phyloP scores from a whole-genome alignment of 352 stramenopile species.

The Globisporangium cylindrosporum region DNA sequence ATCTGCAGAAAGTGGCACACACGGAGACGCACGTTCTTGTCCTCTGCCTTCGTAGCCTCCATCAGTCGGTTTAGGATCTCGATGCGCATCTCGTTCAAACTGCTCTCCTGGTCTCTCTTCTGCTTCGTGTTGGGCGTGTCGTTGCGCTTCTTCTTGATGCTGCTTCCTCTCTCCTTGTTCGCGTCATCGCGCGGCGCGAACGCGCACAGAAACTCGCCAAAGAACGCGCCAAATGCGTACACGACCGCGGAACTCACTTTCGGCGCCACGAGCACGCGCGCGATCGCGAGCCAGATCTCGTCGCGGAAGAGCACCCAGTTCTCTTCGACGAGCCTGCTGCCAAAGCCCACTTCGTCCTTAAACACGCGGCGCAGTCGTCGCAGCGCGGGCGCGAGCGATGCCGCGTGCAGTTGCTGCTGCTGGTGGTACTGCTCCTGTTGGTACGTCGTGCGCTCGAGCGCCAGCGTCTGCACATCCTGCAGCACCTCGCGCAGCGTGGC shows the following conservation, averaged over 20 bases:
- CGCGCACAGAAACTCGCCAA: slow-evolving; percentile 42
- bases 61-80: slow-evolving; percentile 49
- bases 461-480: slow-evolving; percentile 63
- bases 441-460: slow-evolving; percentile 48
- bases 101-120: slow-evolving; percentile 15
- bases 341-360: slow-evolving; percentile 42
- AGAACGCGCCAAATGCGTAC: slow-evolving; percentile 47
- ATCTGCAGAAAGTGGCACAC: slow-evolving; percentile 66
- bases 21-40: slow-evolving; percentile 51
- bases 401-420: slow-evolving; percentile 8
- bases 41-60: slow-evolving; percentile 53
- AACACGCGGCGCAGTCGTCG: slow-evolving; percentile 50
- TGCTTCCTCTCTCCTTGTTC: slow-evolving; percentile 8
- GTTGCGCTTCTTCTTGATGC: slow-evolving; percentile 23
- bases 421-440: slow-evolving; percentile 22
- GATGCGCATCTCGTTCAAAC: slow-evolving; percentile 36
- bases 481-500: slow-evolving; percentile 55
- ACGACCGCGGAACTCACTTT: slow-evolving; percentile 45
- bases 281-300: slow-evolving; percentile 55
- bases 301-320: slow-evolving; percentile 59
- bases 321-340: slow-evolving; percentile 41
- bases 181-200: slow-evolving; percentile 11
- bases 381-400: slow-evolving; percentile 44
- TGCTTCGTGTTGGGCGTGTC: slow-evolving; percentile 14
- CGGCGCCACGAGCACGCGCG: slow-evolving; percentile 41